Evolutionary conservation across 441 rosid species (phyloP).

Genomic region (Brassica balearica): DNA sequence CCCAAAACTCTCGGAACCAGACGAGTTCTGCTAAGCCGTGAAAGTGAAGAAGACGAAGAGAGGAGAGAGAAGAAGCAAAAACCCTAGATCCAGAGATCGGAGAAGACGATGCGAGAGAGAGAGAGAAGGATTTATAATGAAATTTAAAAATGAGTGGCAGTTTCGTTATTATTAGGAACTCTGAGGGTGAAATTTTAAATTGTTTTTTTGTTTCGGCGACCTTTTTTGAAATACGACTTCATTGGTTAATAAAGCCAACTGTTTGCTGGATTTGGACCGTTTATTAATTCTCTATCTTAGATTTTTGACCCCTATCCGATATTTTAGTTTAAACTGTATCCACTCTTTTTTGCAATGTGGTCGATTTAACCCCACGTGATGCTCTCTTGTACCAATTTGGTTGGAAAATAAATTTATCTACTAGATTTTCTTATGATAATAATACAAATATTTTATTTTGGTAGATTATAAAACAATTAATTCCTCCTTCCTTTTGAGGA

Average conservation of each 20-base stretch:
- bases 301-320: slow-evolving; percentile 21
- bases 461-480: slow-evolving; percentile 6
- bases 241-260: slow-evolving; percentile 13
- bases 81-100: slow-evolving; percentile 34
- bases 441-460: not conserved
- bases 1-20: not conserved
- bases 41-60: slow-evolving; percentile 8
- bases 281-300: slow-evolving; percentile 1
- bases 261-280: slow-evolving; percentile 31
- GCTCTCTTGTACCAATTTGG: not conserved
- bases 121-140: not conserved
- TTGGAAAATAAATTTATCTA: not conserved
- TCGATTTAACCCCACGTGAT: slow-evolving; percentile 38
- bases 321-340: not conserved
- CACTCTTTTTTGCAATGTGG: slow-evolving; percentile 3
- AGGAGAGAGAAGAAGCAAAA: not conserved
- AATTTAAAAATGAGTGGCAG: slow-evolving; percentile 23
- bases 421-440: not conserved
- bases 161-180: not conserved
- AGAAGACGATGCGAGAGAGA: slow-evolving; percentile 28
- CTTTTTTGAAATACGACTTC: slow-evolving; percentile 22
- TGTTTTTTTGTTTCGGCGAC: not conserved
- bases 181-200: not conserved
- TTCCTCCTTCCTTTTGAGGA: not conserved
- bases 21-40: not conserved